These are phyloP conservation scores for Mycena capillaripes DNA, from an alignment of 768 basidiomycete species.

Conservation along the genomic window DNA sequence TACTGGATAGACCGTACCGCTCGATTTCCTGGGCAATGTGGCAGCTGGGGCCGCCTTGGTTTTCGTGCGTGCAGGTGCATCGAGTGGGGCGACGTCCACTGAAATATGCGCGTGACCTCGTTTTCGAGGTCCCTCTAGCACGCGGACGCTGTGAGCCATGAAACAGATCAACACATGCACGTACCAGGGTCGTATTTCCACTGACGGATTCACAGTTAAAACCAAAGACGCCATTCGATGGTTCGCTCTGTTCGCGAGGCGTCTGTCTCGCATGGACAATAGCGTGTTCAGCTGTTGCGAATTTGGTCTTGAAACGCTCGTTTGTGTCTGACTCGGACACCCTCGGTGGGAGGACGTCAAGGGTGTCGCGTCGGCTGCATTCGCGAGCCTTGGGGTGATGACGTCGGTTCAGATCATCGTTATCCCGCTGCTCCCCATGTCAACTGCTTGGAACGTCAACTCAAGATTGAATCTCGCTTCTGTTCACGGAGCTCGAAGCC, in stretches of 20 bases:
- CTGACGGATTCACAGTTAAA: slow-evolving; percentile 40
- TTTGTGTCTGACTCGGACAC: not conserved
- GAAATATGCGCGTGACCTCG: slow-evolving; percentile 38
- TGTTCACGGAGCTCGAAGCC: slow-evolving; percentile 41
- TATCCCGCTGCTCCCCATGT: slow-evolving; percentile 3
- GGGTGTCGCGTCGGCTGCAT: not conserved
- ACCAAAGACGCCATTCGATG: slow-evolving; percentile 37
- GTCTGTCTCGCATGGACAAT: slow-evolving; percentile 33
- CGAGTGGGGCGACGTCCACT: slow-evolving; percentile 25
- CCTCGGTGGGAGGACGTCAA: too few species aligned
- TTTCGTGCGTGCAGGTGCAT: slow-evolving; percentile 32
- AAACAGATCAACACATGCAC: not conserved
- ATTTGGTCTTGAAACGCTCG: slow-evolving; percentile 34
- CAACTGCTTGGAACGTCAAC: too few species aligned
- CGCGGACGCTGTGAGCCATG: not conserved
- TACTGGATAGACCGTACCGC: slow-evolving; percentile 39
- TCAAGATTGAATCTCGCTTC: slow-evolving; percentile 37
- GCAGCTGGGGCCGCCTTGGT: slow-evolving; percentile 38
- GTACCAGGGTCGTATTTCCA: slow-evolving; percentile 41
- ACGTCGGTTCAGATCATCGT: slow-evolving; percentile 33
- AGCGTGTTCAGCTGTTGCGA: slow-evolving; percentile 41
- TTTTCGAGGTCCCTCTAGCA: slow-evolving; percentile 36
- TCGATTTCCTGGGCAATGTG: slow-evolving; percentile 40
- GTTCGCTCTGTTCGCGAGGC: slow-evolving; percentile 28
- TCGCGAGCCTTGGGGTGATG: slow-evolving; percentile 27